A percentile compares a stretch with the other conserved stretches of the same genome.
These are phyloP conservation scores for Blastobotrys raffinosifermentans DNA, from an alignment of 1,139 yeast species.

Conservation along the genomic window DNA sequence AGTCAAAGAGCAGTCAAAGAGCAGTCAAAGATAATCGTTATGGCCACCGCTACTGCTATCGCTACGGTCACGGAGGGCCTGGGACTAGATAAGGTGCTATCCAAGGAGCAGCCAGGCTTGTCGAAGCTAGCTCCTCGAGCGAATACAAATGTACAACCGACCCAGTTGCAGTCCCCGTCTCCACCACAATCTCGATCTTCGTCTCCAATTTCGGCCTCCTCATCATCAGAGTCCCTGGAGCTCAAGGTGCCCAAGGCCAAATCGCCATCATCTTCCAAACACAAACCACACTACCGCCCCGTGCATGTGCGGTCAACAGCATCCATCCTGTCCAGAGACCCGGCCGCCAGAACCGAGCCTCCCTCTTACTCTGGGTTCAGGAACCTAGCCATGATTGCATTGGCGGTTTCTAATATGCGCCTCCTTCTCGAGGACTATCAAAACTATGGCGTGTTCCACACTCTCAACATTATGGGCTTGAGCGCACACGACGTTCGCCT, in stretches of 20 bases:
- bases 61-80: too few species aligned
- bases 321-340: constrained; percentile 21
- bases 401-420: constrained; percentile 37
- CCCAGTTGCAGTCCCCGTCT: too few species aligned
- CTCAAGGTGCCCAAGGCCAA: too few species aligned
- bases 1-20: too few species aligned
- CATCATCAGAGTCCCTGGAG: background rate
- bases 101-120: too few species aligned
- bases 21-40: too few species aligned
- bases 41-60: too few species aligned
- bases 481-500: constrained; percentile 28
- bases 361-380: constrained; percentile 35
- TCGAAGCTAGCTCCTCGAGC: too few species aligned
- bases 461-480: constrained; percentile 32
- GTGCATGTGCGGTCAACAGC: constrained; percentile 17
- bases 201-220: background rate
- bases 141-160: too few species aligned
- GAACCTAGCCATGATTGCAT: constrained; percentile 36
- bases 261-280: background rate
- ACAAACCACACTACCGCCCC: constrained; percentile 21
- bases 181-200: too few species aligned
- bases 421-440: constrained; percentile 35
- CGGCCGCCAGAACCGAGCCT: constrained; percentile 8
- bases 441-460: constrained; percentile 33
- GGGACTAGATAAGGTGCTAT: too few species aligned